These are phyloP conservation scores for Nemania sp. DNA, from an alignment of 2,329 filamentous ascomycete species.

Conservation along the genomic window DNA sequence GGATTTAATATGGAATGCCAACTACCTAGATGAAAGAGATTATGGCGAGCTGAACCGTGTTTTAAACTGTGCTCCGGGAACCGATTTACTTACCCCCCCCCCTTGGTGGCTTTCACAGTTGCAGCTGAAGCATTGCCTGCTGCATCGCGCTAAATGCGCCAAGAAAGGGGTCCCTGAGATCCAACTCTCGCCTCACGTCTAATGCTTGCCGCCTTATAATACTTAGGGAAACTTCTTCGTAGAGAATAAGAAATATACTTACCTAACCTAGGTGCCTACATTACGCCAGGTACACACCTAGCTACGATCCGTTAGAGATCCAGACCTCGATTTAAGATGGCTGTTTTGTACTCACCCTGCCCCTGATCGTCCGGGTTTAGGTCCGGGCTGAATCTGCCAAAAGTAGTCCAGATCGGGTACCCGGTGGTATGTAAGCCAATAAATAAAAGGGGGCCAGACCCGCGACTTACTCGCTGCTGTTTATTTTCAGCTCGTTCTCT, in stretches of 20 bases:
- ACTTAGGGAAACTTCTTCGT: too few relatives aligned
- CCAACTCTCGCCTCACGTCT: too few relatives aligned
- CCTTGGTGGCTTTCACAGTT: neutral
- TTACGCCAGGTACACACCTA: too few relatives aligned
- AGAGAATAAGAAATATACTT: too few relatives aligned
- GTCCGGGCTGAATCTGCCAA: conserved; percentile 6
- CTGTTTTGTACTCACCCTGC: neutral
- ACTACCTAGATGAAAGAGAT: neutral
- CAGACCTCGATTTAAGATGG: too few relatives aligned
- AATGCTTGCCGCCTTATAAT: too few relatives aligned
- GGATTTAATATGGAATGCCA: too few relatives aligned
- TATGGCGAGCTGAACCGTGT: neutral
- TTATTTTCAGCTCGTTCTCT: conserved; percentile 22
- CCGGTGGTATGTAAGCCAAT: neutral
- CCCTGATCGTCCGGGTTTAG: conserved; percentile 8
- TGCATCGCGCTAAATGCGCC: neutral
- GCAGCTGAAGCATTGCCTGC: neutral
- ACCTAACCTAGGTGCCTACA: too few relatives aligned
- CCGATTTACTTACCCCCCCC: too few relatives aligned
- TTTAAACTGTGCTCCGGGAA: too few relatives aligned
- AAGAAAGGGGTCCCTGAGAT: conserved; percentile 1
- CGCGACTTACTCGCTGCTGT: neutral
- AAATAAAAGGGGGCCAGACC: conserved; percentile 17
- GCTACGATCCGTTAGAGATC: too few relatives aligned
- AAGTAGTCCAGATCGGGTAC: too few relatives aligned